These are phyloP conservation scores for Calendula officinalis DNA, from an alignment of 129 eudicot genomes.

Conservation along the genomic window DNA sequence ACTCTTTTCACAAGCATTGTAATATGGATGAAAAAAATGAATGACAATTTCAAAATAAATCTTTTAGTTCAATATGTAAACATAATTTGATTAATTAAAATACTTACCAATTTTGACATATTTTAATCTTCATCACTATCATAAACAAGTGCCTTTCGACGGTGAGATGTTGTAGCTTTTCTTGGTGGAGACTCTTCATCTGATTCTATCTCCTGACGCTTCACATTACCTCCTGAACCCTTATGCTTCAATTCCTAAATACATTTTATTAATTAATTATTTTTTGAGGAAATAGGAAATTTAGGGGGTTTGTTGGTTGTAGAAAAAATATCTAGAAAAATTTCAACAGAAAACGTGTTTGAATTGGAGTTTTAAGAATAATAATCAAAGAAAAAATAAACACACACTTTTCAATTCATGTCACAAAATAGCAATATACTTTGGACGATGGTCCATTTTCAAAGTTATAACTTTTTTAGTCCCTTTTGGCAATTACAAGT, in stretches of 20 bases:
- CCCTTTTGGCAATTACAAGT: too few species aligned
- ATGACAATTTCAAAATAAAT: not conserved
- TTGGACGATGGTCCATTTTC: too few species aligned
- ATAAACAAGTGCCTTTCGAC: conserved; percentile 80
- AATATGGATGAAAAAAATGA: not conserved
- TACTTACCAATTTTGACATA: conserved; percentile 26
- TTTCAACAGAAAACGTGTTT: too few species aligned
- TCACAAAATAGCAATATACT: too few species aligned
- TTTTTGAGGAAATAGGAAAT: not conserved
- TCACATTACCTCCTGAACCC: conserved; percentile 54
- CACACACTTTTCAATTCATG: too few species aligned
- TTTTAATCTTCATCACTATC: conserved; percentile 86
- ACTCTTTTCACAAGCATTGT: too few species aligned
- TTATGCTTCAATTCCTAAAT: conserved; percentile 73
- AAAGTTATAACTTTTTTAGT: too few species aligned
- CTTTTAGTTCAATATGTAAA: conserved; percentile 3
- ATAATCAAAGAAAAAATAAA: too few species aligned
- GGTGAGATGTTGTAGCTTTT: conserved; percentile 61
- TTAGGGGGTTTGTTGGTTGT: too few species aligned
- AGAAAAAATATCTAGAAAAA: too few species aligned
- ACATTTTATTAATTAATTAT: conserved; percentile 9
- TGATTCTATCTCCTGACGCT: conserved; percentile 83
- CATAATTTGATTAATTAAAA: not conserved
- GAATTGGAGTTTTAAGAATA: too few species aligned
- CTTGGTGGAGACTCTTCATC: conserved; percentile 84